Base-by-base conservation (phyloP, 305 asterid genomes). In the Solanum hybrid region DNA sequence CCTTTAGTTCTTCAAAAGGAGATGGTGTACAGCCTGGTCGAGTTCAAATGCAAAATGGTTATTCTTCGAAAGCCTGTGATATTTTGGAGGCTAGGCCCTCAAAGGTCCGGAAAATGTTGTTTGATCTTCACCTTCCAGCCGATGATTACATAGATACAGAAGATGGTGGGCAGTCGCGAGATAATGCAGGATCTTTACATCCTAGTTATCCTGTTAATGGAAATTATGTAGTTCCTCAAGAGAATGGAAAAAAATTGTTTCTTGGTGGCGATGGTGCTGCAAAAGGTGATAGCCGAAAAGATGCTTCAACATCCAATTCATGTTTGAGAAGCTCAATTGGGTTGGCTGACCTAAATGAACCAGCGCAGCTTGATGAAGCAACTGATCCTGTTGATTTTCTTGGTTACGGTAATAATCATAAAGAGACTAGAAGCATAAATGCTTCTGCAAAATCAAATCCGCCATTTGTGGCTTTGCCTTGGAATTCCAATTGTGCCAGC, bases 81-180 rank as follows among this genome's bases (percentile, higher is more conserved):
- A 90, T 93, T 29, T 91, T 93, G 87, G 97, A 93, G 89, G 85
- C 93, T 40, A 95, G 99, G 89, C 98, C 97, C 5, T 92, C 94
- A 89, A 97, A 97, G 89, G 93, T 95, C 89, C 93, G 99, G 92
- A 97, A 97, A 91, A 95, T 91, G 93, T 86, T 94, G 91, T 96
- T 97, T 77, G 97, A 95, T 94, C 99, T 97, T 93, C 96, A 95
- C 88, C 96, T 95, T 69, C 99, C 99, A 45, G 97, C 99, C 7
- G 96, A 96, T 91, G 97, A 96, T 35, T 95, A 94, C 84, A 45
- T 94, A 34, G 98, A 94, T 91, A 88, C 94, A 34, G 99, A 95
- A 89, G 97, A 95, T 69, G 94, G 73, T 72, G 93, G 92, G 88
- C 91, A 88, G 82, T 92, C 89, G 10, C 92, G 29, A 34, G 93